Evolutionary conservation across 1,139 yeast species (phyloP).

Genomic region (Nematodospora anomalae): DNA sequence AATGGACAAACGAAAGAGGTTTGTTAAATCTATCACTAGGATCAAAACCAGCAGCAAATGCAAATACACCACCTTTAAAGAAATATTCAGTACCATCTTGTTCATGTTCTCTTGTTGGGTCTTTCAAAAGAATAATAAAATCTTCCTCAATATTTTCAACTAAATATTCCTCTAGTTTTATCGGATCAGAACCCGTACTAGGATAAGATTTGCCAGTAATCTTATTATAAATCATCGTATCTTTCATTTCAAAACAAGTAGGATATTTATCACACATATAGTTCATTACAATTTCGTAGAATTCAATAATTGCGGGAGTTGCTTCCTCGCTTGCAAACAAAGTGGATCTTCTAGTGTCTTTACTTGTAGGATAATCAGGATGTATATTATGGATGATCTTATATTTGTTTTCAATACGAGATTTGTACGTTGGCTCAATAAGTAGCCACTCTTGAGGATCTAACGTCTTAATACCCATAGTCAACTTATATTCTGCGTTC

Average conservation of each 20-base stretch:
- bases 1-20: constrained; percentile 56
- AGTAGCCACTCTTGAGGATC: constrained; percentile 63
- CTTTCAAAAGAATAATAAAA: constrained; percentile 56
- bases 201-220: constrained; percentile 46
- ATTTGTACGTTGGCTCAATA: constrained; percentile 62
- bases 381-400: constrained; percentile 39
- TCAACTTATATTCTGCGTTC: constrained; percentile 31
- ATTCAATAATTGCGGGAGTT: constrained; percentile 53
- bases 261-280: constrained; percentile 61
- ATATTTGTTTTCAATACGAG: constrained; percentile 44
- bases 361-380: constrained; percentile 33
- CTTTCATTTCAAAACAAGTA: constrained; percentile 42
- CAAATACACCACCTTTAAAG: constrained; percentile 63
- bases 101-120: constrained; percentile 35
- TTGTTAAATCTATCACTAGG: constrained; percentile 56
- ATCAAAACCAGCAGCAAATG: constrained; percentile 76
- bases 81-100: constrained; percentile 57
- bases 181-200: constrained; percentile 19
- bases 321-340: constrained; percentile 43
- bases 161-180: constrained; percentile 42
- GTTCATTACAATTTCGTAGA: constrained; percentile 49
- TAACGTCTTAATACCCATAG: constrained; percentile 63
- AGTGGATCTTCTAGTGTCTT: constrained; percentile 30
- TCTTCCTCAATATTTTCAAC: constrained; percentile 65
- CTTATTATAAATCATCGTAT: constrained; percentile 35